phyloP scores from a whole-genome alignment of 805 yeast genomes.

The Monosporozyma servazzii region DNA sequence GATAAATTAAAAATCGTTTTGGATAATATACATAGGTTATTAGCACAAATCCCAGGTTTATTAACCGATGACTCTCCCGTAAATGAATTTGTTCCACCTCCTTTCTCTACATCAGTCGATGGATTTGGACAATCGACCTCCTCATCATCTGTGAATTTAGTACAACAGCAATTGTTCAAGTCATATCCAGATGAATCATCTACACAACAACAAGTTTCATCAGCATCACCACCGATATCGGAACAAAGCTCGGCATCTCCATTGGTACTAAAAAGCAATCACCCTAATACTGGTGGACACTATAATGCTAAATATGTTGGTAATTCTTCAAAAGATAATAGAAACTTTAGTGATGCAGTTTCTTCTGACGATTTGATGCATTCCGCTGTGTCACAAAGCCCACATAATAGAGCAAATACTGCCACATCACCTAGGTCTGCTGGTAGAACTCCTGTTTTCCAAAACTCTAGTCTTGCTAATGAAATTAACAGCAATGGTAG shows the following conservation, averaged over 20 bases:
- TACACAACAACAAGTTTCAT: not conserved
- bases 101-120: conserved; percentile 15
- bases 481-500: not conserved
- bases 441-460: conserved; percentile 1
- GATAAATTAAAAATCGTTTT: conserved; percentile 73
- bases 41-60: conserved; percentile 68
- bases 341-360: not conserved
- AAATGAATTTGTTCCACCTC: conserved; percentile 8
- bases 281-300: not conserved
- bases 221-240: conserved; percentile 7
- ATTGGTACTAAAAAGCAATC: not conserved
- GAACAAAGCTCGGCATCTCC: conserved; percentile 6
- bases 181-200: not conserved
- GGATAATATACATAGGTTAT: conserved; percentile 57
- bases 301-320: not conserved
- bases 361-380: not conserved
- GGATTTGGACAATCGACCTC: conserved; percentile 5
- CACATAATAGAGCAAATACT: not conserved
- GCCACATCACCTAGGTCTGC: conserved; percentile 1
- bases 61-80: conserved; percentile 21
- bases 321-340: not conserved
- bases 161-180: not conserved
- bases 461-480: not conserved
- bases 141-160: conserved; percentile 12
- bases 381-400: not conserved